phyloP scores from a whole-genome alignment of 306 rosid genomes.

The Cicer cuneatum region DNA sequence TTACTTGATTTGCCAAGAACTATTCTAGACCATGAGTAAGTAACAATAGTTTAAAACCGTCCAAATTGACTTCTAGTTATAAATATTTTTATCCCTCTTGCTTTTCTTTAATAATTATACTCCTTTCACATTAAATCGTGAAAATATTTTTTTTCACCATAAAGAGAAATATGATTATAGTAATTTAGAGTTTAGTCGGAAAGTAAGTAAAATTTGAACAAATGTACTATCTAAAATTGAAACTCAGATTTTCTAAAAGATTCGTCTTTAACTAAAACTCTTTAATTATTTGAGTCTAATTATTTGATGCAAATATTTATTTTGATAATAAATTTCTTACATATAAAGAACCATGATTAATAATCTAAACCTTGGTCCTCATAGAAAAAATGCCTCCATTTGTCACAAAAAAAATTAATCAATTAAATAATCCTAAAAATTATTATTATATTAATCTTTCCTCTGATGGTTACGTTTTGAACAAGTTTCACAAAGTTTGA shows the following conservation, averaged over 20 bases:
- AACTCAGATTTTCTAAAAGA: too few relatives aligned
- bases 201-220: too few relatives aligned
- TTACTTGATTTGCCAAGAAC: conserved; percentile 69
- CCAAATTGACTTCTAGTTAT: conserved; percentile 39
- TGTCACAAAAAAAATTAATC: too few relatives aligned
- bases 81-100: not conserved
- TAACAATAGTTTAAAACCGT: conserved; percentile 40
- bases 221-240: too few relatives aligned
- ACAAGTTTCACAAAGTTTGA: not conserved
- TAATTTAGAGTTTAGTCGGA: too few relatives aligned
- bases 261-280: too few relatives aligned
- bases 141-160: conserved; percentile 12
- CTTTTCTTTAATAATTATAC: conserved; percentile 38
- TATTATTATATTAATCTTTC: conserved; percentile 1
- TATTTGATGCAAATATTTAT: too few relatives aligned
- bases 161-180: too few relatives aligned
- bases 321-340: not conserved
- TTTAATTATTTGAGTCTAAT: rapidly evolving
- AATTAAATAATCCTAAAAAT: not conserved
- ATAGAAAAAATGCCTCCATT: conserved; percentile 47
- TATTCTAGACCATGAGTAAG: conserved; percentile 84
- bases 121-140: conserved; percentile 44
- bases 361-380: conserved; percentile 56
- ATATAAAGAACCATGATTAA: conserved; percentile 30
- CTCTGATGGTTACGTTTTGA: too few relatives aligned